Evolutionary conservation across 2,329 filamentous ascomycete species (phyloP).

Genomic region (Aspergillus awamori): DNA sequence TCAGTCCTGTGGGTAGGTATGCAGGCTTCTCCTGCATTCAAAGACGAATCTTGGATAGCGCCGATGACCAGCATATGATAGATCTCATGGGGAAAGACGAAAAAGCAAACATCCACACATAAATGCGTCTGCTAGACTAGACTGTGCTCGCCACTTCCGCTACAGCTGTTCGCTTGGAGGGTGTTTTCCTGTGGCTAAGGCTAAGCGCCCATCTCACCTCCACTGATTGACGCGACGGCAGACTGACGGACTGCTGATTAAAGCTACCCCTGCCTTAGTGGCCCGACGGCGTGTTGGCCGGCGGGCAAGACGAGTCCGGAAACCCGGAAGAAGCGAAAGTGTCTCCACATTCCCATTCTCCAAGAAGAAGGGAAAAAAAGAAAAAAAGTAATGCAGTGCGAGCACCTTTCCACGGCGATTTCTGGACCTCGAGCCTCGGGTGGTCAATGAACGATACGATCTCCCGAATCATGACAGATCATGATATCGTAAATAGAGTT

Average conservation of each 20-base stretch:
- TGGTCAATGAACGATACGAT: neutral
- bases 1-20: neutral
- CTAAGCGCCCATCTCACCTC: neutral
- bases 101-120: neutral
- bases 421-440: neutral
- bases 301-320: constrained; percentile 27
- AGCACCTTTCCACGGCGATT: neutral
- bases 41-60: neutral
- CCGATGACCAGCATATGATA: neutral
- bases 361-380: neutral
- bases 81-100: neutral
- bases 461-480: neutral
- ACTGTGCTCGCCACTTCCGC: neutral
- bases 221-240: constrained; percentile 9
- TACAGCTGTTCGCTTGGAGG: constrained; percentile 2
- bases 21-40: neutral
- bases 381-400: neutral
- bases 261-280: constrained; percentile 25
- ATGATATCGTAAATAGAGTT: constrained; percentile 2
- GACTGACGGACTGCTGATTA: constrained; percentile 10
- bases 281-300: constrained; percentile 13
- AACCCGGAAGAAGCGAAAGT: constrained; percentile 16
- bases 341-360: constrained; percentile 2
- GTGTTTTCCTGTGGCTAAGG: no score
- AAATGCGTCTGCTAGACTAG: neutral